Evolutionary conservation across 1,284 basidiomycete species (phyloP).

Genomic region (Tylopilus sp.): DNA sequence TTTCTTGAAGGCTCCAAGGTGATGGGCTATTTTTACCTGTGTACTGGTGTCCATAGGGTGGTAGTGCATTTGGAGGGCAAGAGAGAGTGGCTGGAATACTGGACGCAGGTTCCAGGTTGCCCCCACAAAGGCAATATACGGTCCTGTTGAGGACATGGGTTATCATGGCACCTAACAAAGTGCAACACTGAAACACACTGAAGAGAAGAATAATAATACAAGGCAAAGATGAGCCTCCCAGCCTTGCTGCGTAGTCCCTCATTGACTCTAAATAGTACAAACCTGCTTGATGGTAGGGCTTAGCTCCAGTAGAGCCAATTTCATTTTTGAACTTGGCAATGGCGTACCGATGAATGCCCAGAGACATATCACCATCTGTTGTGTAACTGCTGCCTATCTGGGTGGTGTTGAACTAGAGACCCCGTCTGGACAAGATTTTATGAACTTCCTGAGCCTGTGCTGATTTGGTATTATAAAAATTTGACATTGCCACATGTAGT

Average conservation of each 20-base stretch:
- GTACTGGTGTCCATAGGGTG: not conserved
- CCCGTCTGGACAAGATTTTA: not conserved
- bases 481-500: not conserved
- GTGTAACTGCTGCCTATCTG: not conserved
- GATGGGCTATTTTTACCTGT: not conserved
- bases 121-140: not conserved
- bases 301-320: not conserved
- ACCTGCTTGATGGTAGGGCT: not conserved
- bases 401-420: not conserved
- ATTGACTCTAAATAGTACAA: not conserved
- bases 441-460: not conserved
- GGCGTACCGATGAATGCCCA: not conserved
- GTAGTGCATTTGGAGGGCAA: not conserved
- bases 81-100: not conserved
- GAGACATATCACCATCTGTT: not conserved
- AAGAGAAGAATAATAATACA: not conserved
- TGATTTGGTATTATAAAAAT: not conserved
- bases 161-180: not conserved
- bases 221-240: not conserved
- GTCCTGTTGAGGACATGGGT: not conserved
- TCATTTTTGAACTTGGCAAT: not conserved
- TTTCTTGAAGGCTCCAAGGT: conserved; percentile 1
- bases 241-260: too few species aligned
- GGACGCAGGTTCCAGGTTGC: not conserved
- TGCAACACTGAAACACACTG: not conserved